Base-by-base conservation (phyloP, 257 asterid species). In the Nicotiana otophora region DNA sequence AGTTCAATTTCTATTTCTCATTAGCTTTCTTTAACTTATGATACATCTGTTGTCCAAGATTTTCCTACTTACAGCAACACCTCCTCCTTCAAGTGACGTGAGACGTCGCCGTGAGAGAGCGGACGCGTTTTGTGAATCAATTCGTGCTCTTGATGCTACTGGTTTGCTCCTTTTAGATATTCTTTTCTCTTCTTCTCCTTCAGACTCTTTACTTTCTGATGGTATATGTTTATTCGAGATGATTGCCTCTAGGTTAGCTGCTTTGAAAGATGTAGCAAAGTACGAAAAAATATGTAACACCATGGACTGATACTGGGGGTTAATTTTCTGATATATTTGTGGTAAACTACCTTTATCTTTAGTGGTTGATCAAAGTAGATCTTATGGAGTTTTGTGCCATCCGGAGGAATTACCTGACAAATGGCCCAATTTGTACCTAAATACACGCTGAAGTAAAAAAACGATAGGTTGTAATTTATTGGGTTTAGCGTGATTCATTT, bases 131-230 rank as follows among this genome's bases (percentile, higher is more conserved):
- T 96, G 98, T 84, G 99, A 96, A 93, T 84, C 99, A 82, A 94
- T 94, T 75, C 98, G 98, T 78, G 99, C 99, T 83, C 98, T 96
- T 65, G 99, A 96, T 90, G 98, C 98, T 55, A 90, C 98, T 84
- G 99, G 99, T 96, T 80, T 84, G 87, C 82, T 84, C 78, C 87
- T 72, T 46, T 74, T 55, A 23, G 10, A 58, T 74, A 63, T 79
- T 80, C 58, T 83, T 42, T 42, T 80, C 51, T 80, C 16, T 58
- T 67, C 51, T 36, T 39, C 16, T 62, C 79, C 72, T 64, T 67
- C 53, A 28, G 26, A 33, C 75, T 58, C 46, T 58, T 57, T 30
- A 70, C 64, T 82, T 84, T 66, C 62, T 33, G 53, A 46, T 64
- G 67, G 53, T 58, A 81, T 53, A 26, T 81, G 74, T 4, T 46